Base-by-base conservation (phyloP, 2,329 filamentous ascomycete genomes). In the Plenodomus tracheiphilus region DNA sequence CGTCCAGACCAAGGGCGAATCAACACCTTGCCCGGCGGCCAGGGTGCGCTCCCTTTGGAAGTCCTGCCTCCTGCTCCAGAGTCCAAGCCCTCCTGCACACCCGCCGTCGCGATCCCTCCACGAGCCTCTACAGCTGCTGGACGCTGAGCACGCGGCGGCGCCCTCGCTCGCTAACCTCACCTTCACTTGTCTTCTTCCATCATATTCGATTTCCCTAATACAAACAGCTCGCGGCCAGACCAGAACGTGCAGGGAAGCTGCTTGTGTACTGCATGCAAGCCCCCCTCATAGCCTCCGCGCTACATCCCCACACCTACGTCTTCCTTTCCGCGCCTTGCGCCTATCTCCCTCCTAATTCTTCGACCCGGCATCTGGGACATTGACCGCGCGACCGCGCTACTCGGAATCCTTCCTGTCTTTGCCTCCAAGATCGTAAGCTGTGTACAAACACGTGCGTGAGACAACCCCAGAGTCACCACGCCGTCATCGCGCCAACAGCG, bases 201-300 rank as follows among this genome's bases (percentile, higher is more conserved):
- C 44, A 25, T 49, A 48, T 54, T 41, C 49, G 58, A 60, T 53
- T 39, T 43, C 50, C 45, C 41, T 60, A 61, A 62, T 65, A n/a
- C n/a, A n/a, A n/a, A n/a, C n/a, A 60, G 51, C 48, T 47, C 52
- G 48, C 49, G 49, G 52, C 58, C 35, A 35, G 10, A 30, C 48
- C 41, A 51, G 37, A 45, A 53, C 49, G 46, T 57, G 56, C 59
- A 60, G 61, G 58, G 59, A 64, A 63, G 53, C 54, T 55, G 53
- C 58, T 63, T 58, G 47, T 53, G 54, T 55, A 56, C 13, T 60
- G 63, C 62, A 68, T 59, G 54, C 57, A 57, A 46, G 54, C 58
- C 56, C 53, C 63, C 56, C 55, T 51, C 61, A 44, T 47, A 54
- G 48, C 54, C 49, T 48, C 49, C 46, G 51, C 41, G 42, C 41